Base-by-base conservation (phyloP, 1,284 basidiomycete species). In the Tylopilus sp. region DNA sequence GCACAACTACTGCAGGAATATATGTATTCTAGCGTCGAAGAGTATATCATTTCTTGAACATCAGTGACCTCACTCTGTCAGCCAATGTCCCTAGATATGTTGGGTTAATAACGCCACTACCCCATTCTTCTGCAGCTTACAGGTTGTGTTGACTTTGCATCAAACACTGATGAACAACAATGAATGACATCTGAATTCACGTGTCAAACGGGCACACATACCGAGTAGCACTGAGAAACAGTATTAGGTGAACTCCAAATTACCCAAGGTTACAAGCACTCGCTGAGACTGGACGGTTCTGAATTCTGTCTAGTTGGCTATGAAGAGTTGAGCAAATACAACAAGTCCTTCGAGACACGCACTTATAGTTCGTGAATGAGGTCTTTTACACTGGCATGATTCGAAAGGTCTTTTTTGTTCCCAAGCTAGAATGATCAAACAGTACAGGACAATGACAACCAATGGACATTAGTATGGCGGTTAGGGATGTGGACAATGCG, bases 61-160 rank as follows among this genome's bases (percentile, higher is more conserved):
- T 68, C 76, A 91, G 76, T 91, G 91, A 73, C 90, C 86, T 55
- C 87, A 84, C 42, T 84, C 86, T 55, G 89, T 82, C 50, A 93
- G 81, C 91, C 91, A 63, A 93, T 92, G 73, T 92, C 90, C 65
- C 90, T 92, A 72, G 23, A 66, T 50, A 35, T 12, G 25, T 54
- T 7, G 16, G 6, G 27, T 77, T 42, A 75, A 56, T 60, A 57
- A 62, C n/a, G 27, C 25, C 53, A 55, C 19, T n/a, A n/a, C 3
- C 6, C 2, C 29, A 13, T 55, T 25, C 4, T 14, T 7, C 23
- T 58, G 50, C 50, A 62, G 77, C 90, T 67, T 75, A 92, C 90
- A 98, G 84, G 77, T 98, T 98, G 78, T 96, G 93, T 80, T 95
- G 93, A 72, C 90, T 95, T 82, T 96, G 96, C 91, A 96, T 95